Evolutionary conservation across 208 protist species (phyloP), one percentile per base, ranked within the genome.

Genomic region (Trypanosoma boissoni): DNA sequence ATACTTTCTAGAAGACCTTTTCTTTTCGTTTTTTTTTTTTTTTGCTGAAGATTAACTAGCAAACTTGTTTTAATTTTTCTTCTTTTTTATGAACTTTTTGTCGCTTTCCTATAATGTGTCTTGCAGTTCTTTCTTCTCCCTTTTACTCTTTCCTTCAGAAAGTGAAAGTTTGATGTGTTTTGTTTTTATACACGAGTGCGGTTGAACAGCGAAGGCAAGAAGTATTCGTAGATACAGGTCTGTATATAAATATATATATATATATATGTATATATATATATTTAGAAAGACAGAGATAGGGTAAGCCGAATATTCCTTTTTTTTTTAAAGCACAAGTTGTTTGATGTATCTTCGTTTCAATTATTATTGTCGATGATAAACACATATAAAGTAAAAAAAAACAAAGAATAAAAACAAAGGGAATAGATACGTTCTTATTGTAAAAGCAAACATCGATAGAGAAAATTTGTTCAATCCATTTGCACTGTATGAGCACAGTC

Each of bases 121-220:
- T n/a, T n/a, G n/a, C n/a, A n/a, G n/a, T 46, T 46, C 3, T 21
- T 58, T 44, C 31, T 46, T 58, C 27, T 58, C 28, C 24, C 27
- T 58, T 27, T 58, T 43, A 46, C 42, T 45, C 2, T 7, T 45
- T 31, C n/a, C 10, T 42, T 46, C 12, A 12, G 34, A 39, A 39
- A 16, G 12, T 12, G 2, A 3, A 50, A 36, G n/a, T 29, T 18
- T 21, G 6, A 18, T n/a, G n/a, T n/a, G n/a, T n/a, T n/a, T n/a
- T n/a, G n/a, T n/a, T n/a, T n/a, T n/a, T n/a, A n/a, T n/a, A n/a
- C n/a, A n/a, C n/a, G n/a, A n/a, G n/a, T n/a, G n/a, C n/a, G n/a
- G n/a, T n/a, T n/a, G n/a, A n/a, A n/a, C n/a, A n/a, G n/a, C n/a
- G n/a, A n/a, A n/a, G n/a, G n/a, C n/a, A n/a, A n/a, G n/a, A n/a